Evolutionary conservation across 2,329 filamentous ascomycete species (phyloP).

Genomic region (Tetracladium maxilliforme): DNA sequence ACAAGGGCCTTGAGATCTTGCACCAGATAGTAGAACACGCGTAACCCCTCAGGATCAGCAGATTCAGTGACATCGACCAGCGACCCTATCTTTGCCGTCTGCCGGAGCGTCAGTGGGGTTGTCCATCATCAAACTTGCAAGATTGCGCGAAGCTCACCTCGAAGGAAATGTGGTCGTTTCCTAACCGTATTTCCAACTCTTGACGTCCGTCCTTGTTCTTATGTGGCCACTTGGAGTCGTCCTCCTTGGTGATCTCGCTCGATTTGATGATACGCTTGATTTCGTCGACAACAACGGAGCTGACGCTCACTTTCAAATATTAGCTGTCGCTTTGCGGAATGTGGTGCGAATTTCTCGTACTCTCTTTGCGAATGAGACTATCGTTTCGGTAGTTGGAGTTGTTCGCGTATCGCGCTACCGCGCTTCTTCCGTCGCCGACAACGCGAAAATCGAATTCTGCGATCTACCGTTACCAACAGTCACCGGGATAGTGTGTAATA

Average conservation of each 20-base stretch:
- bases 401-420: constrained; percentile 92
- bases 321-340: constrained; percentile 2
- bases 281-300: constrained; percentile 76
- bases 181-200: constrained; percentile 86
- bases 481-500: constrained; percentile 2
- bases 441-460: constrained; percentile 96
- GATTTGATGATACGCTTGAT: constrained; percentile 96
- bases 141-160: constrained; percentile 46
- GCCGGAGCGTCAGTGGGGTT: constrained; percentile 1
- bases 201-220: constrained; percentile 99
- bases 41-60: constrained; percentile 83
- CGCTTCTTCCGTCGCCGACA: constrained; percentile 82
- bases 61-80: constrained; percentile 94
- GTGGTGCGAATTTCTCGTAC: constrained; percentile 35
- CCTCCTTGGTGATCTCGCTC: constrained; percentile 97
- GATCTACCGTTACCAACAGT: constrained; percentile 25
- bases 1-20: constrained; percentile 94
- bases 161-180: constrained; percentile 93
- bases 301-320: constrained; percentile 72
- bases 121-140: not conserved
- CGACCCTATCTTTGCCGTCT: constrained; percentile 98
- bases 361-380: constrained; percentile 97
- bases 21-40: constrained; percentile 97
- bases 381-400: constrained; percentile 99
- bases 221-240: constrained; percentile 95